Evolutionary conservation across 495 filamentous ascomycete genomes (phyloP).

Genomic region (Lepraria neglecta): DNA sequence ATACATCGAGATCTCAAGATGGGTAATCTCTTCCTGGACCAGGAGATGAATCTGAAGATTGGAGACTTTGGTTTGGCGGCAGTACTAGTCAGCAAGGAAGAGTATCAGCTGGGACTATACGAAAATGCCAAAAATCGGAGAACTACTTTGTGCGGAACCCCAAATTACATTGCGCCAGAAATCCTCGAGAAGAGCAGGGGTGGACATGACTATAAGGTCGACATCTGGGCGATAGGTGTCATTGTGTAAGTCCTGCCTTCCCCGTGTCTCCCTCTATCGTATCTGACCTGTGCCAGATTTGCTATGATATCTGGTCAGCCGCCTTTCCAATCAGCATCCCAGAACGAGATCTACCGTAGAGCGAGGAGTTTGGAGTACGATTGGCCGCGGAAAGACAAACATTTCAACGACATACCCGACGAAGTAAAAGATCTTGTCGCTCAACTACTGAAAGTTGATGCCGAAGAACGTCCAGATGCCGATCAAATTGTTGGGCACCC

Average conservation of each 20-base stretch:
- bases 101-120: constrained; percentile 46
- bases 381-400: constrained; percentile 56
- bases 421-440: constrained; percentile 74
- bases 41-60: constrained; percentile 94
- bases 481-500: constrained; percentile 76
- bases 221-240: constrained; percentile 94
- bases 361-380: constrained; percentile 65
- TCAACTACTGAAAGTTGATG: constrained; percentile 63
- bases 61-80: constrained; percentile 98
- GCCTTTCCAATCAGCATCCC: constrained; percentile 79
- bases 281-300: constrained; percentile 48
- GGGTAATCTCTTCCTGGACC: constrained; percentile 94
- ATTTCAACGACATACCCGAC: constrained; percentile 43
- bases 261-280: background rate
- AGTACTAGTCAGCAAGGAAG: constrained; percentile 77
- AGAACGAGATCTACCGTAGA: constrained; percentile 78
- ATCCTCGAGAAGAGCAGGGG: constrained; percentile 81
- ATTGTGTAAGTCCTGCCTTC: constrained; percentile 62
- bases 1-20: constrained; percentile 97
- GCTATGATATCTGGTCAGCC: constrained; percentile 87
- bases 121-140: constrained; percentile 43
- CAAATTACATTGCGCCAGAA: constrained; percentile 97
- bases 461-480: constrained; percentile 65
- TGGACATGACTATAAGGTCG: constrained; percentile 87
- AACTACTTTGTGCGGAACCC: constrained; percentile 91